Evolutionary conservation across 441 rosid genomes (phyloP), one percentile per base, ranked within the genome.

Genomic region (Adansonia grandidieri): DNA sequence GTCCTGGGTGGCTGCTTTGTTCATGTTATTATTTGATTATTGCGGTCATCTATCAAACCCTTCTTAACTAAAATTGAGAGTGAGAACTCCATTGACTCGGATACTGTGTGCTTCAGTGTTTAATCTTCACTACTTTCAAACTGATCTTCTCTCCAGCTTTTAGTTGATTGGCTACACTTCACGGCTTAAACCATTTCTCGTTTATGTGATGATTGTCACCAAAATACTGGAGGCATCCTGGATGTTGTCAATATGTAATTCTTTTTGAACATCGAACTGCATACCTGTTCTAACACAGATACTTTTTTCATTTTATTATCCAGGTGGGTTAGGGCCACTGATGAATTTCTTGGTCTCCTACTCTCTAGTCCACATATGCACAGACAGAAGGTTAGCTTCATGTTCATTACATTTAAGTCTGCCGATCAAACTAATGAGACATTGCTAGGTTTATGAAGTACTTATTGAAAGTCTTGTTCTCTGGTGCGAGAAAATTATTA

Each of bases 251-350:
- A 19, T 32, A 15, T 77, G 32, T n/a, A 42, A 40, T 40, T n/a
- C 50, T 65, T n/a, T 65, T 48, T 48, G 17, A 7, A 48, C 20
- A 48, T 48, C 2, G 6, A 69, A 22, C 2, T 37, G 10, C 42
- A 22, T 58, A 50, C 60, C 2, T 22, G 28, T 61, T 51, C 13
- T 72, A 11, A 66, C 40, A 54, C 19, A 4, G 45, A 14, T 13
- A 1, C 22, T 9, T 28, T 37, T 68, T n/a, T 74, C 4, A 73
- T 32, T 73, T 57, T 64, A 50, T 14, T 75, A 74, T 77, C 82
- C 87, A 93, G 98, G 97, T 93, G 98, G 98, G 95, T 93, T 44
- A 87, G 95, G 77, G 98, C 96, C 74, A 84, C 84, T 50, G 79
- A 84, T 67, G 98, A 95, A 82, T 92, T 86, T 87, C 93, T 93